phyloP scores from a whole-genome alignment of 163 green algal species.

The Scenedesmus sp. region DNA sequence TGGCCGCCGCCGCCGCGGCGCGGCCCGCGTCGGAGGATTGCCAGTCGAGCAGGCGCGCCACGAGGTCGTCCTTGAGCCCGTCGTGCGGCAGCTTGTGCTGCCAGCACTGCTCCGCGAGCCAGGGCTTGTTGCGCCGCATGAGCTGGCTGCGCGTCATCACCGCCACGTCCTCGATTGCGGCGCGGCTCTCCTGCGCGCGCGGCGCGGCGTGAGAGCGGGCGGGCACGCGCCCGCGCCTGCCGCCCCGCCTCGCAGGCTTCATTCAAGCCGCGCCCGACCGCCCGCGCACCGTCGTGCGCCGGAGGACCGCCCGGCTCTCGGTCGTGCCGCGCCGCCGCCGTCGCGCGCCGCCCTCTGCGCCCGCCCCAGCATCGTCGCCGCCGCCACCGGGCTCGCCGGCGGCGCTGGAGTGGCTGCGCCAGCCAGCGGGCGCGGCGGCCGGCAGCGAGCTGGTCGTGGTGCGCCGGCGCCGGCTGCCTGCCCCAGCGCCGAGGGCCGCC shows the following conservation, averaged over 20 bases:
- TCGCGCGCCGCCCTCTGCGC: too few species aligned
- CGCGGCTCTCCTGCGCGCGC: constrained; percentile 31
- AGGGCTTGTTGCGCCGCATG: constrained; percentile 40
- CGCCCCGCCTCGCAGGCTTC: background rate
- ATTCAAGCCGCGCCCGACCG: background rate
- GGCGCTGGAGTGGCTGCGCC: too few species aligned
- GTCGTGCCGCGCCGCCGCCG: constrained; percentile 8
- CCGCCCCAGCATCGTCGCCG: too few species aligned
- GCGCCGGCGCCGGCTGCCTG: too few species aligned
- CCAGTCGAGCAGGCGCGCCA: constrained; percentile 34
- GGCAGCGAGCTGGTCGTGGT: too few species aligned
- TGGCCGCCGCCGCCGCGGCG: constrained; percentile 1
- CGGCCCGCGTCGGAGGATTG: constrained; percentile 13
- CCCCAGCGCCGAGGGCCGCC: too few species aligned
- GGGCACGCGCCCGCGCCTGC: background rate
- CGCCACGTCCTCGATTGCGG: constrained; percentile 37
- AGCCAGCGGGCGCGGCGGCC: too few species aligned
- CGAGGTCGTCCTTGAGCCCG: constrained; percentile 16
- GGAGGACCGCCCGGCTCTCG: constrained; percentile 18
- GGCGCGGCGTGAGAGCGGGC: background rate
- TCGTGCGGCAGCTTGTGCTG: constrained; percentile 4
- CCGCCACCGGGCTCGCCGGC: too few species aligned
- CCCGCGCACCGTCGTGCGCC: constrained; percentile 13
- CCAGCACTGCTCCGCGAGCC: constrained; percentile 35
- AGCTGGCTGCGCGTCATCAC: constrained; percentile 39